Conservation (phyloP, 805 yeast species). For the Metschnikowia proteae region DNA sequence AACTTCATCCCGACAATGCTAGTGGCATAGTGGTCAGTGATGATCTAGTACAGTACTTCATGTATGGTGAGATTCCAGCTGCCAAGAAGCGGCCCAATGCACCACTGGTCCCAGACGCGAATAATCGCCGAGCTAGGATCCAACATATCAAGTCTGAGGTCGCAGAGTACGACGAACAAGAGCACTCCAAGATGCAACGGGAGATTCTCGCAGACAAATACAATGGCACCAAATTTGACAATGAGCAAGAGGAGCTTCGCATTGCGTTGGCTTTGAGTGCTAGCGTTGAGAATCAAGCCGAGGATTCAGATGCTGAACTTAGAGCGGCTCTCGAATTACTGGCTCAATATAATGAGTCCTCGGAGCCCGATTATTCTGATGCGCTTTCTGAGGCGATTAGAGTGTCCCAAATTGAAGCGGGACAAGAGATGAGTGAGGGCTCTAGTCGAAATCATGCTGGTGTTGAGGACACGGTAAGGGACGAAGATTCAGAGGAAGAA, state of each 20-base stretch:
- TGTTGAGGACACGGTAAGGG: background rate
- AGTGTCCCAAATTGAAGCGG: slow-evolving; percentile 4
- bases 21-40: slow-evolving; percentile 18
- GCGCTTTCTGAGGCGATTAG: slow-evolving; percentile 8
- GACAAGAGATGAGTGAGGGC: background rate
- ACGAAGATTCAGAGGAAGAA: slow-evolving; percentile 18
- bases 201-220: slow-evolving; percentile 38
- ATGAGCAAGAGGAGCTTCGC: slow-evolving; percentile 26
- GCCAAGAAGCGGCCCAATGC: slow-evolving; percentile 15
- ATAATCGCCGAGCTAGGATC: slow-evolving; percentile 10
- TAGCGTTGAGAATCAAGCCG: slow-evolving; percentile 11
- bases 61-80: slow-evolving; percentile 12
- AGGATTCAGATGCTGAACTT: slow-evolving; percentile 29
- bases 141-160: slow-evolving; percentile 31
- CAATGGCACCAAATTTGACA: slow-evolving; percentile 39
- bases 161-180: slow-evolving; percentile 33
- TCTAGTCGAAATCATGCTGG: background rate
- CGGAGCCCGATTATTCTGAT: background rate
- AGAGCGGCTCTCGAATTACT: slow-evolving; percentile 12
- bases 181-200: slow-evolving; percentile 21
- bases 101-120: slow-evolving; percentile 15
- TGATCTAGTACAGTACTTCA: slow-evolving; percentile 17
- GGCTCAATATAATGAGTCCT: slow-evolving; percentile 1
- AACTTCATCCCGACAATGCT: slow-evolving; percentile 14
- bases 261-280: slow-evolving; percentile 25